These are phyloP conservation scores for Russula sp. DNA, from an alignment of 768 basidiomycete genomes.

Conservation along the genomic window DNA sequence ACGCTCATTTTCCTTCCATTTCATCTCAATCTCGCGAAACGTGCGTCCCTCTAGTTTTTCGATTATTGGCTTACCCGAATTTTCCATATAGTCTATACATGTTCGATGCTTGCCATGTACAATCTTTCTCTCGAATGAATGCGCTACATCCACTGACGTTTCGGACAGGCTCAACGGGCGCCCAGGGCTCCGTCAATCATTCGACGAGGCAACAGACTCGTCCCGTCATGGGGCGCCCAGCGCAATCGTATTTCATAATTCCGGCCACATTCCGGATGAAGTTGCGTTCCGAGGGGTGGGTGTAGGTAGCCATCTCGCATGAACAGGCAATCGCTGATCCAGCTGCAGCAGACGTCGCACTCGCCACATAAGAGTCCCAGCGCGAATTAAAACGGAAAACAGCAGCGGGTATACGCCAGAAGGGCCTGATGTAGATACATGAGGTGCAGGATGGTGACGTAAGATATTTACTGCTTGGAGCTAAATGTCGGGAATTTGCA, in stretches of 20 bases:
- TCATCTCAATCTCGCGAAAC: constrained; percentile 13
- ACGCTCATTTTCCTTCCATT: constrained; percentile 17
- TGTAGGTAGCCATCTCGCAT: not conserved
- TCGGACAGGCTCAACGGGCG: constrained; percentile 14
- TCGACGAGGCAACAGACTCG: not conserved
- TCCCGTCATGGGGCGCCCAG: not conserved
- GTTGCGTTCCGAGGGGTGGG: not conserved
- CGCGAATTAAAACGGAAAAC: not conserved
- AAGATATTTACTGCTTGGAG: not conserved
- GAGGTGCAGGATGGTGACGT: not conserved
- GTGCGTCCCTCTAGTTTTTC: not conserved
- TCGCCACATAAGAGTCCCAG: not conserved
- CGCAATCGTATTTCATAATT: not conserved
- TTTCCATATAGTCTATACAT: constrained; percentile 8
- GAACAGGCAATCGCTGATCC: not conserved
- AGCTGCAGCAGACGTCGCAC: not conserved
- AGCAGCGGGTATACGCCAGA: not conserved
- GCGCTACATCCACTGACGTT: not conserved
- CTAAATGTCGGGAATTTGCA: too few species aligned
- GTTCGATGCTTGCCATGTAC: constrained; percentile 18
- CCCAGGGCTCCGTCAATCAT: not conserved
- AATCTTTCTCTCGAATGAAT: not conserved
- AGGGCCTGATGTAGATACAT: not conserved
- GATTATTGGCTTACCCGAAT: not conserved
- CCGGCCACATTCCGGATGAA: not conserved